Conservation (phyloP, 345 rosid genomes). For the Brassica carinata region DNA sequence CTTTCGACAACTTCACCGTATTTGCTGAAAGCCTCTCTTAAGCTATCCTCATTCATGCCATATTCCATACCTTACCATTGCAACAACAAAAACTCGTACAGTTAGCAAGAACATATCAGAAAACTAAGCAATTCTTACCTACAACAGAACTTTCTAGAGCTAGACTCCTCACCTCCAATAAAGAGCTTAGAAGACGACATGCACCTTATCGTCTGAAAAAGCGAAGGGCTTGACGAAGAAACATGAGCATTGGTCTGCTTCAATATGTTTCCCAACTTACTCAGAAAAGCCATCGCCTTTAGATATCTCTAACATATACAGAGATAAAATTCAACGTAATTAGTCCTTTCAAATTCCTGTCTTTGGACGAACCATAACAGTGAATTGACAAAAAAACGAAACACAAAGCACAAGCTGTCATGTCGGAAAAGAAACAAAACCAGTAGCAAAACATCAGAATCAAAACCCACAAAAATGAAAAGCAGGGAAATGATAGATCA, state of each 20-base stretch:
- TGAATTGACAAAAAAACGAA: neutral
- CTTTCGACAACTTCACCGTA: constrained; percentile 90
- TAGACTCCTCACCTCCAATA: constrained; percentile 64
- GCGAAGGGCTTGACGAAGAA: constrained; percentile 60
- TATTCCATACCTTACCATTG: constrained; percentile 67
- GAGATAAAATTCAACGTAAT: neutral
- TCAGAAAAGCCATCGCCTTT: constrained; percentile 71
- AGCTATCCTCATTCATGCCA: constrained; percentile 60
- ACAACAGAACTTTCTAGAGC: neutral
- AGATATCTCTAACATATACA: neutral
- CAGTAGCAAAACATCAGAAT: constrained; percentile 2
- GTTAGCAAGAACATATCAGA: neutral
- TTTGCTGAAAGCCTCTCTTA: constrained; percentile 72
- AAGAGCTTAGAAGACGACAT: constrained; percentile 84
- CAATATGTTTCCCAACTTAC: constrained; percentile 69
- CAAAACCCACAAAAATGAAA: constrained; percentile 14
- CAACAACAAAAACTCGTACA: neutral
- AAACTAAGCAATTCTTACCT: neutral
- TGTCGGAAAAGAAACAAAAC: neutral
- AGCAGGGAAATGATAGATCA: constrained; percentile 13
- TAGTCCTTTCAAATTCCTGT: neutral
- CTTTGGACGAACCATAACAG: neutral
- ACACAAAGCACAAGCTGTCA: neutral
- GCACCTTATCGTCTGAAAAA: constrained; percentile 71
- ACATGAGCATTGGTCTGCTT: constrained; percentile 58